These are phyloP conservation scores for Penicillium pancosmium DNA, from an alignment of 495 filamentous ascomycete genomes.

Conservation along the genomic window DNA sequence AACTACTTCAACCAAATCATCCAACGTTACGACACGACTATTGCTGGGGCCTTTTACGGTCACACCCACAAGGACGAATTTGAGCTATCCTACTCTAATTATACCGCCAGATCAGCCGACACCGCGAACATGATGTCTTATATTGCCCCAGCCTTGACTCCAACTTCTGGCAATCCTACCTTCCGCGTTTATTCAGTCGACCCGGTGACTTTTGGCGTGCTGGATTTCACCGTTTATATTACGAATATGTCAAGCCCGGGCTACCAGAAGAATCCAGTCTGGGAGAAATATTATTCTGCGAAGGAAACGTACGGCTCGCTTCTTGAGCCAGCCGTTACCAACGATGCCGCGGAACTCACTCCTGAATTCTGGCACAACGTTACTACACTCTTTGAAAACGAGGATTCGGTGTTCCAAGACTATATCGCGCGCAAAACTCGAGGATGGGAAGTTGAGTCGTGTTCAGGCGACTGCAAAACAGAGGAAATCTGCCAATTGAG, in stretches of 20 bases:
- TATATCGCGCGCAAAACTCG: slow-evolving; percentile 43
- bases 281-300: slow-evolving; percentile 57
- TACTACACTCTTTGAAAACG: slow-evolving; percentile 41
- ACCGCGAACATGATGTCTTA: slow-evolving; percentile 53
- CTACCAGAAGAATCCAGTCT: slow-evolving; percentile 47
- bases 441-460: slow-evolving; percentile 38
- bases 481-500: slow-evolving; percentile 45
- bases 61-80: slow-evolving; percentile 61
- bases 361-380: slow-evolving; percentile 62
- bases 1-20: slow-evolving; percentile 59
- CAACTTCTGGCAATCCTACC: slow-evolving; percentile 52
- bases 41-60: slow-evolving; percentile 57
- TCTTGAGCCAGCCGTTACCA: slow-evolving; percentile 41
- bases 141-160: slow-evolving; percentile 55
- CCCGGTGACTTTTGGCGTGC: slow-evolving; percentile 54
- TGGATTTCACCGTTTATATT: slow-evolving; percentile 54
- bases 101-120: slow-evolving; percentile 28
- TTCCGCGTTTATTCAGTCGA: slow-evolving; percentile 60
- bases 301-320: slow-evolving; percentile 54
- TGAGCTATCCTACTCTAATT: slow-evolving; percentile 53
- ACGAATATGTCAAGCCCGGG: slow-evolving; percentile 48
- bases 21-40: slow-evolving; percentile 51
- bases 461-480: slow-evolving; percentile 41
- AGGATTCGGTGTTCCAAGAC: slow-evolving; percentile 42
- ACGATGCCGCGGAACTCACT: slow-evolving; percentile 45